Conservation (phyloP, 441 rosid species). For the Mallotus repandus region DNA sequence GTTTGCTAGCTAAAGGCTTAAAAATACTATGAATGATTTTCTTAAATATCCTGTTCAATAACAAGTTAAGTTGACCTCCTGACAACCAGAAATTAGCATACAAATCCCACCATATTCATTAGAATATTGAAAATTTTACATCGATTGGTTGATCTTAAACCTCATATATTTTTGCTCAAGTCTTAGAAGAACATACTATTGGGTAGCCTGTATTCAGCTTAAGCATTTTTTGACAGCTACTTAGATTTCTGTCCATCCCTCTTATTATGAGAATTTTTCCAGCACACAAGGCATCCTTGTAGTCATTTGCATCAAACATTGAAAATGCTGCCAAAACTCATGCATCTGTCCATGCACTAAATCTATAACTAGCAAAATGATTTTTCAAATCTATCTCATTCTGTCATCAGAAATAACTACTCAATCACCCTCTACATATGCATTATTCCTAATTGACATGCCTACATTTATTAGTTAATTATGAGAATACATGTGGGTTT, state of each 20-base stretch:
- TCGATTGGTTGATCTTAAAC: background rate
- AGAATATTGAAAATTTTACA: background rate
- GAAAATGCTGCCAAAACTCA: background rate
- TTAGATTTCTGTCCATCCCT: too few relatives aligned
- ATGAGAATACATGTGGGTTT: background rate
- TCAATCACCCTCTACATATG: slow-evolving; percentile 17
- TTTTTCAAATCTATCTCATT: background rate
- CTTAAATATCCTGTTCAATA: background rate
- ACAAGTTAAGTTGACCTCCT: background rate
- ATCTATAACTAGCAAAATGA: background rate
- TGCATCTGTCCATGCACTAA: background rate
- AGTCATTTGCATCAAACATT: background rate
- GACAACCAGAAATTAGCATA: background rate
- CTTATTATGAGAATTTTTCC: background rate
- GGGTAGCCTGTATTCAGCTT: background rate
- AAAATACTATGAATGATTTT: background rate
- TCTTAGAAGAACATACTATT: background rate
- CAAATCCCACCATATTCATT: background rate
- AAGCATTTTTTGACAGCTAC: too few relatives aligned
- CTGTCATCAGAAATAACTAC: background rate
- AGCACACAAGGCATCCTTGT: too few relatives aligned
- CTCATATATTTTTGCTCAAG: background rate
- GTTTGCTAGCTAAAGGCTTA: background rate
- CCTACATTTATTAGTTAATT: too few relatives aligned
- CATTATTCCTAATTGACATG: background rate